Percentiles rank a stretch among this genome's conserved stretches.
Evolutionary conservation across 2,329 filamentous ascomycete species (phyloP).

Genomic region (Westerdykella sp.): DNA sequence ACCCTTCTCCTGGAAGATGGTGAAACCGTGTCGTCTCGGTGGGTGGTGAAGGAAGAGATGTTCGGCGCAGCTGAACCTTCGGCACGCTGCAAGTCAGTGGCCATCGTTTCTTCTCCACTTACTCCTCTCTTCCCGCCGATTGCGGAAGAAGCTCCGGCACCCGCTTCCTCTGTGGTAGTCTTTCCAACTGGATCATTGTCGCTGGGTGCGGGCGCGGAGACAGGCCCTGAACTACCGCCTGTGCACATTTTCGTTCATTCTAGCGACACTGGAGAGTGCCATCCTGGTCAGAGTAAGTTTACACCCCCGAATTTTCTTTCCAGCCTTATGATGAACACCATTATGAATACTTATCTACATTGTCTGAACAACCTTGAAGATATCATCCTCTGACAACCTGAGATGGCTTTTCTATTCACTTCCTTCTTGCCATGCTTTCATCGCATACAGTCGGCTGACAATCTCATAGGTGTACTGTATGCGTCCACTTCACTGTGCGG

Average conservation of each 20-base stretch:
- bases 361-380: conserved; percentile 96
- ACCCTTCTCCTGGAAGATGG: conserved; percentile 52
- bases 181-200: conserved; percentile 56
- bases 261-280: conserved; percentile 89
- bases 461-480: conserved; percentile 52
- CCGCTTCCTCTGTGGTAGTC: conserved; percentile 66
- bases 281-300: conserved; percentile 78
- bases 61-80: conserved; percentile 3
- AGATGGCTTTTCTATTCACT: conserved; percentile 44
- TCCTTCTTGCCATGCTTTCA: conserved; percentile 10
- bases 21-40: conserved; percentile 51
- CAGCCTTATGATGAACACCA: conserved; percentile 72
- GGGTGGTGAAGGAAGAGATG: conserved; percentile 45
- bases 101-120: conserved; percentile 63
- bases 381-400: conserved; percentile 80
- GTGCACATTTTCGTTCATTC: conserved; percentile 68
- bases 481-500: conserved; percentile 42
- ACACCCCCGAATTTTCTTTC: conserved; percentile 8
- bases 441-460: conserved; percentile 32
- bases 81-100: conserved; percentile 55
- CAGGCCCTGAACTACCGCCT: conserved; percentile 36
- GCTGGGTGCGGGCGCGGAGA: conserved; percentile 12
- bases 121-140: conserved; percentile 60
- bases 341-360: conserved; percentile 99
- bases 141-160: conserved; percentile 67